A percentile compares a stretch with the other conserved stretches of the same genome.
phyloP scores from a whole-genome alignment of 1,139 yeast genomes.

The Blastobotrys serpentis region DNA sequence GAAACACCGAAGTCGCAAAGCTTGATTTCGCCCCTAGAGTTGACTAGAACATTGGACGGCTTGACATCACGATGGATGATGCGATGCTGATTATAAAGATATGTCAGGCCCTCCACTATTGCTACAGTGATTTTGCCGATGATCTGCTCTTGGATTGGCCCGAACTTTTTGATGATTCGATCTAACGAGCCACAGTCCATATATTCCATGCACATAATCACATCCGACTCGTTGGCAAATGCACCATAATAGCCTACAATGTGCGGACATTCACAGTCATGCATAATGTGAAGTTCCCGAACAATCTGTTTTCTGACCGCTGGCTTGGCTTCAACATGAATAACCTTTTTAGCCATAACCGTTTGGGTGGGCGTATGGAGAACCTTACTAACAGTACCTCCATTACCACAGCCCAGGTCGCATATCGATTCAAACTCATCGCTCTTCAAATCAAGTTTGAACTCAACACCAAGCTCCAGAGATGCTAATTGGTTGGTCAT shows the following conservation, averaged over 20 bases:
- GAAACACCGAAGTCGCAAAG: slow-evolving; percentile 94
- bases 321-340: slow-evolving; percentile 81
- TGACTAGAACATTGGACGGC: slow-evolving; percentile 82
- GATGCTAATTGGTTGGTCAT: slow-evolving; percentile 35
- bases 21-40: slow-evolving; percentile 76
- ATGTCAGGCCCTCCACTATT: slow-evolving; percentile 77
- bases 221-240: slow-evolving; percentile 59
- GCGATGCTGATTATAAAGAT: slow-evolving; percentile 75
- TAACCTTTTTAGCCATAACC: slow-evolving; percentile 86
- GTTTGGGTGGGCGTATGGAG: slow-evolving; percentile 85
- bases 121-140: slow-evolving; percentile 73
- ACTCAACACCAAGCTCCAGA: slow-evolving; percentile 49
- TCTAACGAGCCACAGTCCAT: slow-evolving; percentile 94
- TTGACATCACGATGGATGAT: slow-evolving; percentile 92
- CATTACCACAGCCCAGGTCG: slow-evolving; percentile 87
- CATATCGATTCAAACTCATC: slow-evolving; percentile 73
- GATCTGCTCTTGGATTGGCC: slow-evolving; percentile 64
- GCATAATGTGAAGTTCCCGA: slow-evolving; percentile 84
- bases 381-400: slow-evolving; percentile 89
- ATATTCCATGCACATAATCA: slow-evolving; percentile 91
- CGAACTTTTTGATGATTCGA: slow-evolving; percentile 54
- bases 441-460: slow-evolving; percentile 53
- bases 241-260: slow-evolving; percentile 93
- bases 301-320: slow-evolving; percentile 81
- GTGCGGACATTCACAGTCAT: slow-evolving; percentile 77